phyloP scores from a whole-genome alignment of 805 yeast genomes.

The Saturnispora quitensis region DNA sequence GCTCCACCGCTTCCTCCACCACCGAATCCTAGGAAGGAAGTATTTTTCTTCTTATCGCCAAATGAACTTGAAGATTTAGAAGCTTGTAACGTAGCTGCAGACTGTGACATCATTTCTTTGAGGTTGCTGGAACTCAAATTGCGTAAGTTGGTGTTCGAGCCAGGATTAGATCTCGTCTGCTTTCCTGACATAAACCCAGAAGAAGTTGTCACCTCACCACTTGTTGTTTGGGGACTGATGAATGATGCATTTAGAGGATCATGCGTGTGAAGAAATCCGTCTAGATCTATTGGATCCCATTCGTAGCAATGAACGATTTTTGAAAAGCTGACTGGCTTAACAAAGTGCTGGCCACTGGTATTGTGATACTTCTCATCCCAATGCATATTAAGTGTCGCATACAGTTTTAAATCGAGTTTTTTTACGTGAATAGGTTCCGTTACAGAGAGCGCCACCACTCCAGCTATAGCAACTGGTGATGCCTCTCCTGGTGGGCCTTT shows the following conservation, averaged over 20 bases:
- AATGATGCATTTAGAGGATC: conserved; percentile 17
- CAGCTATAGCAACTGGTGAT: conserved; percentile 63
- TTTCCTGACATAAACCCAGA: conserved; percentile 26
- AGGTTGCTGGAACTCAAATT: conserved; percentile 35
- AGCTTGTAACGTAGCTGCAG: conserved; percentile 10
- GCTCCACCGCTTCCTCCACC: background rate
- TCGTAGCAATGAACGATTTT: conserved; percentile 62
- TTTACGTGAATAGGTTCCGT: conserved; percentile 67
- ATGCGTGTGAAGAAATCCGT: conserved; percentile 24
- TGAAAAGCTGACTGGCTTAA: conserved; percentile 44
- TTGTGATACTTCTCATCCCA: conserved; percentile 50
- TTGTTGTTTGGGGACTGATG: conserved; percentile 2
- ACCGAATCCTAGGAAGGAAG: conserved; percentile 2
- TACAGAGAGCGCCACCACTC: conserved; percentile 68
- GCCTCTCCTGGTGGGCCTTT: conserved; percentile 78
- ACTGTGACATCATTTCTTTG: conserved; percentile 9
- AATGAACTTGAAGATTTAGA: conserved; percentile 22
- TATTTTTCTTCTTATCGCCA: background rate
- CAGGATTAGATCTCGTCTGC: conserved; percentile 28
- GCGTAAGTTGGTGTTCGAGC: conserved; percentile 36
- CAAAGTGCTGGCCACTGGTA: conserved; percentile 31
- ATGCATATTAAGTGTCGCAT: conserved; percentile 56
- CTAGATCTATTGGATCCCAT: conserved; percentile 65
- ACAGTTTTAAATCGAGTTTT: conserved; percentile 52
- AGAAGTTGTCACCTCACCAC: background rate